Percentiles rank a stretch among this genome's conserved stretches.
Conservation (phyloP, 768 basidiomycete species). For the Boletellus ananiceps region DNA sequence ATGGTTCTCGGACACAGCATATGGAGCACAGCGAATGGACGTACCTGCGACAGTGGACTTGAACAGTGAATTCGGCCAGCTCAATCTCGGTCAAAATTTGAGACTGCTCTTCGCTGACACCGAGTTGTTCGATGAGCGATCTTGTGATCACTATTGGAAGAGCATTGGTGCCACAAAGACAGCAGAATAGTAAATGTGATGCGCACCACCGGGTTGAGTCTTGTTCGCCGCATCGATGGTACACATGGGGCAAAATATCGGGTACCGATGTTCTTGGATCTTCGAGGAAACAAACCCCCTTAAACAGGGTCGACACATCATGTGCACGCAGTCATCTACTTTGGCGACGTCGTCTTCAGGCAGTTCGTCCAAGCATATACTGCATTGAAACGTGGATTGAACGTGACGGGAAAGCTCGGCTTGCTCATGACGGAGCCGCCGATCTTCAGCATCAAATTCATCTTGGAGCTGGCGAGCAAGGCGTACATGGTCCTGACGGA, state of each 20-base stretch:
- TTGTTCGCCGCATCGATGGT: constrained; percentile 23
- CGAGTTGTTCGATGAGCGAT: constrained; percentile 39
- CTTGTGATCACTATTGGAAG: constrained; percentile 35
- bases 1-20: not conserved
- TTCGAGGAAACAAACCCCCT: constrained; percentile 38
- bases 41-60: constrained; percentile 49
- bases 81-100: constrained; percentile 45
- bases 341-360: constrained; percentile 39
- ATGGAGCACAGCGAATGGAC: not conserved
- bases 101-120: constrained; percentile 41
- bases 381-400: constrained; percentile 46
- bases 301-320: constrained; percentile 53
- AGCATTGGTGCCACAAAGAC: not conserved
- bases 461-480: constrained; percentile 32
- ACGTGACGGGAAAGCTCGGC: constrained; percentile 22
- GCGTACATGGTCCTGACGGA: constrained; percentile 9
- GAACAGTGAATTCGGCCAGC: constrained; percentile 38
- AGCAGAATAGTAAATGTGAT: not conserved
- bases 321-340: constrained; percentile 46
- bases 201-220: constrained; percentile 32
- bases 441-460: constrained; percentile 40
- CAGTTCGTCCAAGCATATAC: constrained; percentile 51
- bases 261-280: constrained; percentile 51
- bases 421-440: constrained; percentile 32
- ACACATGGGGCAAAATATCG: constrained; percentile 61